A percentile compares a stretch with the other conserved stretches of the same genome.
phyloP scores from a whole-genome alignment of 202 grass and related monocot genomes.

The Setaria italica region DNA sequence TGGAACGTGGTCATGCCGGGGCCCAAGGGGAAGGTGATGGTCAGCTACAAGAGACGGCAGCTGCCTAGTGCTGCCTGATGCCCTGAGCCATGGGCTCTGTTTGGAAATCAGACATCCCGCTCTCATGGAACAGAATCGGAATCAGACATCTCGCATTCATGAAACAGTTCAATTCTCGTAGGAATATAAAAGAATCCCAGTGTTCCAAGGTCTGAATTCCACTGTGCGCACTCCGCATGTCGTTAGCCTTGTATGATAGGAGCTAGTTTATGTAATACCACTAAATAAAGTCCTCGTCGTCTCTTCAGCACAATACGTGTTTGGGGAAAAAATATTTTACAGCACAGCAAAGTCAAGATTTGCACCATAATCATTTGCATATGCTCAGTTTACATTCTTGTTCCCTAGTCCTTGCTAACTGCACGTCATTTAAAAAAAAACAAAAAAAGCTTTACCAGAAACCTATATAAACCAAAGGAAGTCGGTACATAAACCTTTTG shows the following conservation, averaged over 20 bases:
- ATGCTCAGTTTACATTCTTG: neutral
- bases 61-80: neutral
- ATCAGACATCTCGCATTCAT: neutral
- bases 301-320: too few relatives aligned
- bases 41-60: slow-evolving; percentile 51
- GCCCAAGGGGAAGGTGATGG: slow-evolving; percentile 57
- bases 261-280: too few relatives aligned
- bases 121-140: neutral
- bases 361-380: too few relatives aligned
- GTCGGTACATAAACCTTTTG: neutral
- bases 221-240: too few relatives aligned
- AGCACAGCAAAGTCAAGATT: too few relatives aligned
- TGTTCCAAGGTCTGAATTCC: too few relatives aligned
- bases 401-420: neutral
- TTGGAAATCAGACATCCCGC: too few relatives aligned
- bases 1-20: slow-evolving; percentile 63
- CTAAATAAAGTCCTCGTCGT: too few relatives aligned
- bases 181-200: neutral
- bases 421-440: neutral
- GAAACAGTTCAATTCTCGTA: neutral
- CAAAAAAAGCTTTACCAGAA: neutral
- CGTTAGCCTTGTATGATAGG: too few relatives aligned
- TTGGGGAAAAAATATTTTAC: too few relatives aligned
- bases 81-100: neutral
- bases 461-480: neutral